Base-by-base conservation (phyloP, 768 basidiomycete genomes). In the Leucocoprinus leucothites region DNA sequence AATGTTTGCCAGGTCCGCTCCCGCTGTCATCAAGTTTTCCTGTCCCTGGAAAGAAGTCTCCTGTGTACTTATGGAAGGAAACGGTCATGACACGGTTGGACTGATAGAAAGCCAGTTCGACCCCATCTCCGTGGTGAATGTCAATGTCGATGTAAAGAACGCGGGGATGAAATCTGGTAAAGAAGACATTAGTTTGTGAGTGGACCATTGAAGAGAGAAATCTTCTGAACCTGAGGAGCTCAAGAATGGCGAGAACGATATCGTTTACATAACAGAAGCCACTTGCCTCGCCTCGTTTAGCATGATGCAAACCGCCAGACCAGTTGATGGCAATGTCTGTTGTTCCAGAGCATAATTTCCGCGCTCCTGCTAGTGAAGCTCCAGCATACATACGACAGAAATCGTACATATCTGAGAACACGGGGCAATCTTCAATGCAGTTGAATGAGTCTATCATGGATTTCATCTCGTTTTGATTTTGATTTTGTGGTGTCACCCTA, bases 261-360 rank as follows among this genome's bases (percentile, higher is more conserved):
- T 98, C 95, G 67, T 99, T 99, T 19, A 98, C 83, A 68, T 98
- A 99, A 71, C 96, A 99, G 68, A 99, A 99, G 1, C 96, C 96
- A 64, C 94, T 98, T 7, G 97, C 95, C 72, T 98, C 96, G 0
- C 92, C 91, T 59, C 95, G 89, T 74, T 98, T 98, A 1, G 96
- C 97, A 64, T 99, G 97, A 71, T 99, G 97, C 18, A 99, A 79
- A 0, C 97, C 97, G 0, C 97, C 97, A 19, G 94, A 94, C 97
- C 97, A 99, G 65, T 98, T 98, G 63, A 99, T 93, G 0, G 97
- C 97, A 41, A 96, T 98, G 70, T 99, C 97, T 16, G 94, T 93
- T 1, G 86, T 76, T 1, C 92, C 93, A 1, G 88, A 80, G 49
- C 84, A 85, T 2, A 98, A 77, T 68, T 94, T 95, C 18, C 94